Evolutionary conservation across 805 yeast genomes (phyloP).

Genomic region (Wickerhamomyces bovis): DNA sequence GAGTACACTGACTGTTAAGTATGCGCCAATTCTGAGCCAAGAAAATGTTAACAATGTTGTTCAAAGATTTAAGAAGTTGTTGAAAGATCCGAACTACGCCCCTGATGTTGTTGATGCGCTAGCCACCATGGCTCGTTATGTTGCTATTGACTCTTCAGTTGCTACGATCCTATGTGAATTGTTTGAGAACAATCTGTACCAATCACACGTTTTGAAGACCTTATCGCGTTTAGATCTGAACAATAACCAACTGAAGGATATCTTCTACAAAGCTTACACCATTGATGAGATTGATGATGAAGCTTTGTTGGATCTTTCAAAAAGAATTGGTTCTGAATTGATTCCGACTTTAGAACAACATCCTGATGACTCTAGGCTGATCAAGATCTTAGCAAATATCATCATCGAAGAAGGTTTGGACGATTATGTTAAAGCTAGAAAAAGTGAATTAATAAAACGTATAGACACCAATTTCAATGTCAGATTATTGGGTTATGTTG

Average conservation of each 20-base stretch:
- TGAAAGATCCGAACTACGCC: conserved; percentile 8
- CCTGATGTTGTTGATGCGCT: conserved; percentile 19
- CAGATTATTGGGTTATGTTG: conserved; percentile 45
- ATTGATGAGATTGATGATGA: conserved; percentile 23
- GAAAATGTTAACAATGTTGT: conserved; percentile 10
- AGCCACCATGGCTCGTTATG: conserved; percentile 14
- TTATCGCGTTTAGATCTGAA: conserved; percentile 17
- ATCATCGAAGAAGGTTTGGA: conserved; percentile 19
- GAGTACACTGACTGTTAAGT: conserved; percentile 17
- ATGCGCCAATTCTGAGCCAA: conserved; percentile 9
- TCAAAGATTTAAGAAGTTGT: conserved; percentile 8
- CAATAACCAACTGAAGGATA: conserved; percentile 10
- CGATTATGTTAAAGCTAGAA: conserved; percentile 17
- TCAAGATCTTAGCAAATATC: conserved; percentile 21
- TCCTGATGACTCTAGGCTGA: conserved; percentile 14
- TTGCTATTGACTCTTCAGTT: conserved; percentile 16
- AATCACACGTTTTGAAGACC: conserved; percentile 20
- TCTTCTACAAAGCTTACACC: conserved; percentile 18
- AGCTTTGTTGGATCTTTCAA: conserved; percentile 20
- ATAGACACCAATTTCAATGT: conserved; percentile 28
- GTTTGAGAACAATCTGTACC: conserved; percentile 14
- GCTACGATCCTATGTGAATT: conserved; percentile 14
- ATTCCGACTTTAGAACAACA: conserved; percentile 21
- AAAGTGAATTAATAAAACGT: conserved; percentile 13
- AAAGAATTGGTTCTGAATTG: conserved; percentile 21